Evolutionary conservation across 192 early-diverging fungal species (phyloP).

Genomic region (Umbelopsis sp.): DNA sequence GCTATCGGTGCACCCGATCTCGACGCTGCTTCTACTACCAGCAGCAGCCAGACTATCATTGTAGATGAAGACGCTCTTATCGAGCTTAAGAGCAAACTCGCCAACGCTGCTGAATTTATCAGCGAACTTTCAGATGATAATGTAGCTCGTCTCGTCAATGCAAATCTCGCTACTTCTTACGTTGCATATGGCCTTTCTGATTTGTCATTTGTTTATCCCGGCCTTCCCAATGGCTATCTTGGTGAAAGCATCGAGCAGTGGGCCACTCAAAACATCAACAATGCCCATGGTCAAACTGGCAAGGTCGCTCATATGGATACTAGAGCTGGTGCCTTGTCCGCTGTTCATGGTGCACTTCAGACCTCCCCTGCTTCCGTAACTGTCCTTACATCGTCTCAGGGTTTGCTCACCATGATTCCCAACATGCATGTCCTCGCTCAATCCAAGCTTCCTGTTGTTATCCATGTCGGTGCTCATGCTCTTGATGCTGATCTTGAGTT

Average conservation of each 20-base stretch:
- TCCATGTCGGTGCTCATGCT: conserved; percentile 81
- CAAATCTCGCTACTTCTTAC: conserved; percentile 69
- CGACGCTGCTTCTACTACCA: conserved; percentile 27
- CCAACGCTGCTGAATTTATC: conserved; percentile 12
- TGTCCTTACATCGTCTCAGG: conserved; percentile 72
- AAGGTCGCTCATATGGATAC: conserved; percentile 81
- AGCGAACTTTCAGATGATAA: conserved; percentile 31
- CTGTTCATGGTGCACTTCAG: conserved; percentile 75
- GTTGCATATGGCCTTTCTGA: conserved; percentile 81
- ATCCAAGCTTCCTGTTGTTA: conserved; percentile 65
- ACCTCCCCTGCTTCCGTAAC: conserved; percentile 43
- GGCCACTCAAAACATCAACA: conserved; percentile 65
- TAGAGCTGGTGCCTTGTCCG: conserved; percentile 75
- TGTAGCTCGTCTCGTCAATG: conserved; percentile 46
- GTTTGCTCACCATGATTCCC: conserved; percentile 82
- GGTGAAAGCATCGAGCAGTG: conserved; percentile 69
- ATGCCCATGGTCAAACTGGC: conserved; percentile 68
- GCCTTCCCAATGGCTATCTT: conserved; percentile 55
- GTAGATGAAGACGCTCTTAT: conserved; percentile 36
- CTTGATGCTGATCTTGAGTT: conserved; percentile 63
- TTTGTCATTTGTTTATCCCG: conserved; percentile 84
- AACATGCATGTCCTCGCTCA: conserved; percentile 75
- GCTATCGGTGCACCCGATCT: conserved; percentile 23
- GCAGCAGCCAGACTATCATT: conserved; percentile 34
- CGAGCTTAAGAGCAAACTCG: conserved; percentile 26